Evolutionary conservation across 2,329 filamentous ascomycete genomes (phyloP), one percentile per base, ranked within the genome.

Genomic region (Pseudogymnoascus sp.): DNA sequence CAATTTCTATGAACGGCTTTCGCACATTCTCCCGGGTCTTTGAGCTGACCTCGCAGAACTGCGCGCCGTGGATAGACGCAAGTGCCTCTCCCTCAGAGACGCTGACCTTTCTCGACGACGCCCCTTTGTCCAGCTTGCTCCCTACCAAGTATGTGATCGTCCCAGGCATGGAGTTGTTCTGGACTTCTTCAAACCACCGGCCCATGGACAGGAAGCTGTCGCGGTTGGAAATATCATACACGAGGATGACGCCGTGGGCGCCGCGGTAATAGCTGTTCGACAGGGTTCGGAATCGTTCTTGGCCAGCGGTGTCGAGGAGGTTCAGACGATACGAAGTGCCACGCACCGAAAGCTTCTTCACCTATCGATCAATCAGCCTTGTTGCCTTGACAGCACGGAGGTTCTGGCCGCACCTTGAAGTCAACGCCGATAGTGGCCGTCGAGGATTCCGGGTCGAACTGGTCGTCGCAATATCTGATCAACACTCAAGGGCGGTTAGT

Each of bases 221-320:
- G 32, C 78, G 71, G 70, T 88, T 85, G 28, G 89, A 87, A 62
- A 97, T 80, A 74, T 99, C 94, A 80, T 97, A 99, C 65, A 97
- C 86, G 63, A 99, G 81, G 58, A 99, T 88, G n/a, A 93, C 93
- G 66, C 93, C 94, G 4, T 94, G 93, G 1, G 94, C 94, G 65
- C 93, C 93, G 70, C 94, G 88, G 75, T 99, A 97, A 77, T 97
- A 99, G 47, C 89, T 94, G 65, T 94, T 84, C 25, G 90, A 96
- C 38, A 97, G 92, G 62, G 90, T 95, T 65, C 94, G 90, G 75
- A 97, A 99, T 63, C 94, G 86, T 75, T 99, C 94, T 63, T 95
- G 97, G 59, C 94, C 94, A 4, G 94, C 94, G 0, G 94, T 99
- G 72, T 99, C 94, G 65, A 83, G 80, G 58, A 83, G 75, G 50